Evolutionary conservation across 2,329 filamentous ascomycete species (phyloP).

Genomic region (Neonectria faginata): DNA sequence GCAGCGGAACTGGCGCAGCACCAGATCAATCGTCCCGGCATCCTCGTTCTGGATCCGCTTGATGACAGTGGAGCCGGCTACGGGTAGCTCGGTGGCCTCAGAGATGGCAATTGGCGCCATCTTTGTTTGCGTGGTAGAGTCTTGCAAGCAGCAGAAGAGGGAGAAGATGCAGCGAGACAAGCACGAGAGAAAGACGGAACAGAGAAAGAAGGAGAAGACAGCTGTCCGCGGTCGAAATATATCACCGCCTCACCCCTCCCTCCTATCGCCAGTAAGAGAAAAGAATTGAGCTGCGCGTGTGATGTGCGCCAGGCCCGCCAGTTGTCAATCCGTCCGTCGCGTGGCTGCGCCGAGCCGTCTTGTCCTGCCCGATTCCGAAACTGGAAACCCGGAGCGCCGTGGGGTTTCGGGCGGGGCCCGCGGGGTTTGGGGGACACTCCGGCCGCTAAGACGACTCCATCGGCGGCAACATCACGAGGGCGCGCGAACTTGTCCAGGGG

Average conservation of each 20-base stretch:
- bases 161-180: background rate
- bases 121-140: background rate
- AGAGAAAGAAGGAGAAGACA: background rate
- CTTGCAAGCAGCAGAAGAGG: background rate
- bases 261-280: background rate
- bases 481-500: background rate
- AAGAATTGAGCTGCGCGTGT: constrained; percentile 21
- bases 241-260: constrained; percentile 18
- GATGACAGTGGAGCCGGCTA: constrained; percentile 35
- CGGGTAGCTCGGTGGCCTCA: constrained; percentile 35
- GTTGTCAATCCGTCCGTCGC: background rate
- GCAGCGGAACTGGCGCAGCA: constrained; percentile 70
- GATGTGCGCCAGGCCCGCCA: constrained; percentile 17
- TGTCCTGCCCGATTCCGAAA: constrained; percentile 33
- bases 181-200: background rate
- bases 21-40: constrained; percentile 55
- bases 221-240: constrained; percentile 19
- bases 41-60: constrained; percentile 45
- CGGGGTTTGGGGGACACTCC: constrained; percentile 15
- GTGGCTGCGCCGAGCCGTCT: constrained; percentile 11
- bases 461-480: constrained; percentile 24
- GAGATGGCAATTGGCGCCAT: constrained; percentile 44
- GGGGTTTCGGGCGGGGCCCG: constrained; percentile 12
- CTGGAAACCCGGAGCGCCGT: constrained; percentile 31
- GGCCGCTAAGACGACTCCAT: constrained; percentile 19